phyloP scores from a whole-genome alignment of 2,329 filamentous ascomycete species.

The Stemphylium lycopersici region DNA sequence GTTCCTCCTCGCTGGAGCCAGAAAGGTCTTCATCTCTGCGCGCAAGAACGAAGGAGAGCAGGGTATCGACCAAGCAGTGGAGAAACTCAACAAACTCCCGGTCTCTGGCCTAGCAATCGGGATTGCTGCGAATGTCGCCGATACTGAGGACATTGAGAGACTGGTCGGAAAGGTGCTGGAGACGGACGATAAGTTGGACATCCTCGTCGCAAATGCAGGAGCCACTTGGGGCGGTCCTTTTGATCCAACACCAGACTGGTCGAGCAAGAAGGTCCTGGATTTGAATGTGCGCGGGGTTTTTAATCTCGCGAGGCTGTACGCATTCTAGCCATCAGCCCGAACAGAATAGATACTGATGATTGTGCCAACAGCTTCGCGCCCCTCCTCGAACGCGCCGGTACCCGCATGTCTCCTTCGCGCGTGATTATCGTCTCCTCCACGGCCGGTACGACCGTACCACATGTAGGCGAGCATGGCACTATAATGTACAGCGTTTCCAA shows the following conservation, averaged over 20 bases:
- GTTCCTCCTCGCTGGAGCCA: constrained; percentile 50
- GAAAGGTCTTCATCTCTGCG: constrained; percentile 48
- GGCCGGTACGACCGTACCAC: constrained; percentile 46
- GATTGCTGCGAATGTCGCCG: constrained; percentile 48
- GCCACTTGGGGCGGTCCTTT: constrained; percentile 49
- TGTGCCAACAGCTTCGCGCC: constrained; percentile 38
- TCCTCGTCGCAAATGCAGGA: constrained; percentile 50
- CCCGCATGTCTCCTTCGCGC: constrained; percentile 42
- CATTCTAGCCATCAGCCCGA: neutral
- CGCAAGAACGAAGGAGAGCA: constrained; percentile 47
- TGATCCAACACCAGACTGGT: constrained; percentile 46
- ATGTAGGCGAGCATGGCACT: constrained; percentile 47
- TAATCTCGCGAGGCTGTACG: constrained; percentile 47
- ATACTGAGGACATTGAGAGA: constrained; percentile 44
- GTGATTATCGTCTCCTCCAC: constrained; percentile 48
- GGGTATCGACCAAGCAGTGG: constrained; percentile 48
- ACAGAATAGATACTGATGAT: neutral
- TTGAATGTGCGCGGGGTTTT: constrained; percentile 51
- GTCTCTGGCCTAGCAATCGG: constrained; percentile 43
- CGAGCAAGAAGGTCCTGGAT: constrained; percentile 47
- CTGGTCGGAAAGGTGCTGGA: constrained; percentile 43
- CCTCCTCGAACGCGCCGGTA: constrained; percentile 43
- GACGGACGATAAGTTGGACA: constrained; percentile 42
- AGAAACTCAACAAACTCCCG: constrained; percentile 48
- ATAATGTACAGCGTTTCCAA: constrained; percentile 51